Evolutionary conservation across 345 rosid genomes (phyloP).

Genomic region (Schrenkiella parvula): DNA sequence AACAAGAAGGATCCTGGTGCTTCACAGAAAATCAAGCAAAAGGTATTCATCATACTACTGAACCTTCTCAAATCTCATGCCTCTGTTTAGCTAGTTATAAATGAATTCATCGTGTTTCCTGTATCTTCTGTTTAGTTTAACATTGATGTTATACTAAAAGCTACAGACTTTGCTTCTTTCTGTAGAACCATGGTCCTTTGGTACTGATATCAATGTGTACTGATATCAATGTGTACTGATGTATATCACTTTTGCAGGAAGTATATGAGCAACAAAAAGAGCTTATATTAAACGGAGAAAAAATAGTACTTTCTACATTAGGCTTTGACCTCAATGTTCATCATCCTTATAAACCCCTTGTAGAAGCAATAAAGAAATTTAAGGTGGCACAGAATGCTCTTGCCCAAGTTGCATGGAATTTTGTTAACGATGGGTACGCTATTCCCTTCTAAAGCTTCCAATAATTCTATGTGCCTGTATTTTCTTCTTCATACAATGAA

Average conservation of each 20-base stretch:
- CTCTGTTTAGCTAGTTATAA: background rate
- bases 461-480: constrained; percentile 45
- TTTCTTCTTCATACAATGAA: constrained; percentile 50
- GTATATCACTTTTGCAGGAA: constrained; percentile 48
- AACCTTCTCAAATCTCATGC: background rate
- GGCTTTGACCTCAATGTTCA: constrained; percentile 90
- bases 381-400: constrained; percentile 96
- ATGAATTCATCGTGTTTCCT: background rate
- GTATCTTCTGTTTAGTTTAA: background rate
- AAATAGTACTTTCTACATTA: constrained; percentile 82
- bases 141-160: background rate
- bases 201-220: background rate
- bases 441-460: constrained; percentile 31
- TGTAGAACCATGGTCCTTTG: background rate
- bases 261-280: constrained; percentile 96
- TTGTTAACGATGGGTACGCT: constrained; percentile 98
- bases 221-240: constrained; percentile 11
- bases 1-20: constrained; percentile 86
- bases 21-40: constrained; percentile 78
- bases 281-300: constrained; percentile 77
- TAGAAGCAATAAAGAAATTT: constrained; percentile 95
- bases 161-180: background rate
- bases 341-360: constrained; percentile 97
- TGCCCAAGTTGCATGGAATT: constrained; percentile 99
- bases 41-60: constrained; percentile 44